Evolutionary conservation across 2,329 filamentous ascomycete species (phyloP).

Genomic region (Orbilia blumenaviensis): DNA sequence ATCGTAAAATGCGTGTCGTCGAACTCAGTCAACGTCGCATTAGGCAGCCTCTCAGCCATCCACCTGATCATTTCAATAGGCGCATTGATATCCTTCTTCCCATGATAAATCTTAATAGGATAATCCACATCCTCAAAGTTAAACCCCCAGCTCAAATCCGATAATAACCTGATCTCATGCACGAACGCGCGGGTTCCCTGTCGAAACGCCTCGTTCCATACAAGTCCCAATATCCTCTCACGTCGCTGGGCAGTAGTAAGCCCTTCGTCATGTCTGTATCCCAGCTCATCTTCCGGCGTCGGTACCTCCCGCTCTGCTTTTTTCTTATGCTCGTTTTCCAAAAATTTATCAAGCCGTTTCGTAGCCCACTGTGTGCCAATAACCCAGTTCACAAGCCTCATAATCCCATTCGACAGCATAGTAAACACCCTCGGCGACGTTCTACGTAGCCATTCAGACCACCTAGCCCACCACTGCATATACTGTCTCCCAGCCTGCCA

Average conservation of each 20-base stretch:
- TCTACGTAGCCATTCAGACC: conserved; percentile 53
- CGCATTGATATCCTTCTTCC: conserved; percentile 58
- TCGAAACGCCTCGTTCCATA: conserved; percentile 57
- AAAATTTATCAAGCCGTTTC: conserved; percentile 56
- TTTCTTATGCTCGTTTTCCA: conserved; percentile 54
- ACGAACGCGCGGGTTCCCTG: conserved; percentile 57
- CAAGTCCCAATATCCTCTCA: conserved; percentile 39
- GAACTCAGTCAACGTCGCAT: conserved; percentile 60
- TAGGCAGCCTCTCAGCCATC: conserved; percentile 60
- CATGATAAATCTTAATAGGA: conserved; percentile 59
- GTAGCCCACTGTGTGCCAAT: conserved; percentile 53
- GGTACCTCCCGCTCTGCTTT: conserved; percentile 29
- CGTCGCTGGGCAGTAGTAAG: conserved; percentile 46
- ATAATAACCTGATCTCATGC: conserved; percentile 58
- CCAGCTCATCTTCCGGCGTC: conserved; percentile 6
- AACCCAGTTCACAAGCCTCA: conserved; percentile 55
- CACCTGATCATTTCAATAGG: conserved; percentile 60
- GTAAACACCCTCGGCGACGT: conserved; percentile 57
- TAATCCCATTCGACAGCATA: conserved; percentile 45
- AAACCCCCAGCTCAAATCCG: conserved; percentile 58
- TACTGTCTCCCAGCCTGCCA: conserved; percentile 60
- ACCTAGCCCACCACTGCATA: conserved; percentile 58
- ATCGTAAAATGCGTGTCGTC: conserved; percentile 60
- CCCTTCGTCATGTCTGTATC: conserved; percentile 13
- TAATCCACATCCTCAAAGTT: conserved; percentile 57